phyloP scores from a whole-genome alignment of 345 rosid species.

The Heritiera fomes region DNA sequence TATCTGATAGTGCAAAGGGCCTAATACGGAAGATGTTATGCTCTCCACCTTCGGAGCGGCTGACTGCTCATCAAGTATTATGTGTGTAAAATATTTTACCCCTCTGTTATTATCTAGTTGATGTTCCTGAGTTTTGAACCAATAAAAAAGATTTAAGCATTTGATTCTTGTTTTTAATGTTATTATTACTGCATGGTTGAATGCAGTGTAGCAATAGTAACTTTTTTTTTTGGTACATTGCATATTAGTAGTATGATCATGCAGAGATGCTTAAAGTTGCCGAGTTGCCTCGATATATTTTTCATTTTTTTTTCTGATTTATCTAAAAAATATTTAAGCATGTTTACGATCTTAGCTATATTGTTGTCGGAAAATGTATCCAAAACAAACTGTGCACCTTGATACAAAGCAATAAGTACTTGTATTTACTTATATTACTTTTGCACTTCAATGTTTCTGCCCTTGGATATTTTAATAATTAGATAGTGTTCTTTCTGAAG shows the following conservation, averaged over 20 bases:
- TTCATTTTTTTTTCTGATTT: not conserved
- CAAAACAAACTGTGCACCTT: not conserved
- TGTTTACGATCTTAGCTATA: not conserved
- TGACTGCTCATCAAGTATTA: conserved; percentile 95
- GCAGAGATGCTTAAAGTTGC: not conserved
- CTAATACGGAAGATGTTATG: conserved; percentile 84
- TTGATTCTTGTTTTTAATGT: not conserved
- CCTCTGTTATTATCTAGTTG: not conserved
- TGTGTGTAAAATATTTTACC: conserved; percentile 70
- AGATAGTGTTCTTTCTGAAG: conserved; percentile 1
- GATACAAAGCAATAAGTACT: not conserved
- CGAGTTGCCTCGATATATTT: not conserved
- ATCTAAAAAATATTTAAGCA: conserved; percentile 4
- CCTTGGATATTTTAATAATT: not conserved
- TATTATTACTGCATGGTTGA: not conserved
- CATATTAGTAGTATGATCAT: not conserved
- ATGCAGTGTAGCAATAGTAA: not conserved
- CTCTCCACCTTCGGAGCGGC: conserved; percentile 69
- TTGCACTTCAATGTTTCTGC: not conserved
- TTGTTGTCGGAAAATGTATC: not conserved
- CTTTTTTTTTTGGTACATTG: not conserved
- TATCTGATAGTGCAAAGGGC: conserved; percentile 89
- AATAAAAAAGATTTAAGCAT: not conserved
- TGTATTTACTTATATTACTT: not conserved
- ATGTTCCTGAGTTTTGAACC: conserved; percentile 8